These are phyloP conservation scores for Eragrostis nindensis DNA, from an alignment of 176 grass and related monocot species.

Conservation along the genomic window DNA sequence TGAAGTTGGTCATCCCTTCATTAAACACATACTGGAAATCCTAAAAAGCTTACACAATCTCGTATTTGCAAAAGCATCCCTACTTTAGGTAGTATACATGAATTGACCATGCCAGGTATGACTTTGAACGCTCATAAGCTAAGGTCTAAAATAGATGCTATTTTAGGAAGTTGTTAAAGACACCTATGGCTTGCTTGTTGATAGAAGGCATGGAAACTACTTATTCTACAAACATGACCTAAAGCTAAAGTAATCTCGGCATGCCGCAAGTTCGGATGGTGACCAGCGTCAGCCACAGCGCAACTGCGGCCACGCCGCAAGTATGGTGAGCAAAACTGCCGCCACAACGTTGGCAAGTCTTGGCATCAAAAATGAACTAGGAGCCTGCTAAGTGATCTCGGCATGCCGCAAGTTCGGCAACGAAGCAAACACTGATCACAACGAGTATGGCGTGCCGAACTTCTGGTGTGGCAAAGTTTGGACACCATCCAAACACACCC, in stretches of 20 bases:
- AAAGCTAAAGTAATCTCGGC: background rate
- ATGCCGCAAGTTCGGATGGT: no score
- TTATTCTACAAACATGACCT: background rate
- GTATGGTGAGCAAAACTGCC: no score
- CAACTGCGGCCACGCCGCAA: no score
- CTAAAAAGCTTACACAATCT: background rate
- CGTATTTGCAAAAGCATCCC: constrained; percentile 4
- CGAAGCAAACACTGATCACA: no score
- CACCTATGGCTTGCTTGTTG: background rate
- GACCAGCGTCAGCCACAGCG: no score
- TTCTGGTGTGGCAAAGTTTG: no score
- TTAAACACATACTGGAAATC: background rate
- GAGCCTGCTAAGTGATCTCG: no score
- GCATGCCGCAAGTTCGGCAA: no score
- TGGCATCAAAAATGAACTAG: no score
- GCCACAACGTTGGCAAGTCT: no score
- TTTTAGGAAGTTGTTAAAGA: background rate
- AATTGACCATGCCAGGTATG: background rate
- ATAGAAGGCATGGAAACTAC: background rate
- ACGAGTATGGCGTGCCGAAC: no score
- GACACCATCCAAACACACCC: no score
- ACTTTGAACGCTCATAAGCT: background rate
- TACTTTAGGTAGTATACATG: background rate
- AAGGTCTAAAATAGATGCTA: background rate
- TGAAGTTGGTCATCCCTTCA: background rate